phyloP scores from a whole-genome alignment of 2,329 filamentous ascomycete species.

The Pseudofabraea citricarpa region DNA sequence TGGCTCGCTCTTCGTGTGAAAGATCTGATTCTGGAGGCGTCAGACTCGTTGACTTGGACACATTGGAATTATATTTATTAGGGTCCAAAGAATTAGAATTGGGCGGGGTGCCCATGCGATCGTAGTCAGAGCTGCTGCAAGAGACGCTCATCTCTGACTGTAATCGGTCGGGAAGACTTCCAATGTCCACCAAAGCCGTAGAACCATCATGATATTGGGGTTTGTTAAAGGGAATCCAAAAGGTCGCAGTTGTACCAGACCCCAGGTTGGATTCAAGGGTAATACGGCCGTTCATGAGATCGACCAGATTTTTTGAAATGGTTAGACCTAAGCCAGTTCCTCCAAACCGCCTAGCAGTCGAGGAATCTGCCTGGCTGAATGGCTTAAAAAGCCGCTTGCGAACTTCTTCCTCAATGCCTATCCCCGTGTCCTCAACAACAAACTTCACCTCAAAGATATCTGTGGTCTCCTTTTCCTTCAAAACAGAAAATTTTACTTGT shows the following conservation, averaged over 20 bases:
- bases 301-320: conserved; percentile 75
- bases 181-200: conserved; percentile 54
- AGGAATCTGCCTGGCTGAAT: conserved; percentile 78
- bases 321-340: conserved; percentile 75
- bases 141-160: conserved; percentile 61
- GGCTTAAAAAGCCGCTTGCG: conserved; percentile 70
- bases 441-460: conserved; percentile 67
- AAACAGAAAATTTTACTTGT: conserved; percentile 61
- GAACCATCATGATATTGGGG: conserved; percentile 46
- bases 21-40: conserved; percentile 43
- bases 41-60: conserved; percentile 17
- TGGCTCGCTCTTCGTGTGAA: conserved; percentile 51
- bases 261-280: conserved; percentile 62
- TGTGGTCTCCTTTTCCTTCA: conserved; percentile 56
- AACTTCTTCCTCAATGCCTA: conserved; percentile 76
- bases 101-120: conserved; percentile 40
- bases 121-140: conserved; percentile 62
- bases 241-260: conserved; percentile 67
- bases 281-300: conserved; percentile 76
- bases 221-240: conserved; percentile 74
- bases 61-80: conserved; percentile 15
- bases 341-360: conserved; percentile 72
- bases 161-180: conserved; percentile 61
- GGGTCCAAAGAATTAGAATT: conserved; percentile 20
- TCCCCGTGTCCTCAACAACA: conserved; percentile 71